Base-by-base conservation (phyloP, 78 protist species). In the Creolimax fragrantissima region DNA sequence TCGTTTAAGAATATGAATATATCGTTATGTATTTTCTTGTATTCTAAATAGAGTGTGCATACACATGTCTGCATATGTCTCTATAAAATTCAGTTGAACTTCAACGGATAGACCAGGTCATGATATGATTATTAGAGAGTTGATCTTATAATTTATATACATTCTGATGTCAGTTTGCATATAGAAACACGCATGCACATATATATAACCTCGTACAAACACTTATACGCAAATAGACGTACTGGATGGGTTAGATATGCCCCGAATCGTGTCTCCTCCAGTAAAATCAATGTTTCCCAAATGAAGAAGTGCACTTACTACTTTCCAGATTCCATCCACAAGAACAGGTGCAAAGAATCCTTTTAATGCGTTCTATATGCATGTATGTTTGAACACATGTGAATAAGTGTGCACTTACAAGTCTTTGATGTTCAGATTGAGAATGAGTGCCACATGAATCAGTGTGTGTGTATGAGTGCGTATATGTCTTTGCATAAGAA, bases 231-330 rank as follows among this genome's bases (percentile, higher is more conserved):
- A n/a, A n/a, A n/a, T n/a, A n/a, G n/a, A 58, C 74, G 24, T 58
- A 58, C 74, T 58, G 74, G 39, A 39, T 6, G 6, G 17, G 7
- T 83, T 2, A 5, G 86, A 35, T 1, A 83, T 5, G 6, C 67
- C 47, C 7, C 90, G 90, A 11, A 43, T 45, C 41, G 11, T 24
- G 67, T 45, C 3, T 35, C 84, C 90, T 6, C 45, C 88, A 3
- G 32, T 39, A 43, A 94, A 96, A 47, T 44, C 92, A 6, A 93
- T n/a, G 47, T 96, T 95, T 45, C 96, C 96, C 36, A 96, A 37
- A 45, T 90, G 94, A 47, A 96, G 47, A 17, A 96, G 44, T 5
- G 92, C 95, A 3, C 95, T 88, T 11, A 95, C 45, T 4, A 95
- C 42, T 37, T 36, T 66, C 89, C 91, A 93, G 44, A 93, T 44